phyloP scores from a whole-genome alignment of 2,329 filamentous ascomycete species.

The Coniosporium uncinatum region DNA sequence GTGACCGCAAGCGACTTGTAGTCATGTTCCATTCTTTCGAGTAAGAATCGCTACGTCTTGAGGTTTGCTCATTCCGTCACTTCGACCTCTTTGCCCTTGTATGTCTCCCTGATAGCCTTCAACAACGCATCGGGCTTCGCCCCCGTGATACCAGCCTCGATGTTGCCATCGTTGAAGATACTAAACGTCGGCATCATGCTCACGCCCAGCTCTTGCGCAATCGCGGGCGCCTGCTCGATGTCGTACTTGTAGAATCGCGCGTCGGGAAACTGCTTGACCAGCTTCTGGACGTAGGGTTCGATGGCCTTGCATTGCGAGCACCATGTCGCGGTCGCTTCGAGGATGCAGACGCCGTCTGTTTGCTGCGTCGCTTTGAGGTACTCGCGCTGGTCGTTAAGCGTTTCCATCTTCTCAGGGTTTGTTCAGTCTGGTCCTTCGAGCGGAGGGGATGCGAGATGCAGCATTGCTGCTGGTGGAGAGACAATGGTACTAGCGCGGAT shows the following conservation, averaged over 20 bases:
- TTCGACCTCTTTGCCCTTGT: too few relatives aligned
- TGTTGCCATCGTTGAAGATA: conserved; percentile 75
- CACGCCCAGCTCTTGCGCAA: conserved; percentile 73
- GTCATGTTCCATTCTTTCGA: too few relatives aligned
- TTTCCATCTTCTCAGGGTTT: too few relatives aligned
- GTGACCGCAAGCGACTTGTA: too few relatives aligned
- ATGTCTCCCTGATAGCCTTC: conserved; percentile 41
- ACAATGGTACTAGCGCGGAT: too few relatives aligned
- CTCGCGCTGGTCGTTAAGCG: too few relatives aligned
- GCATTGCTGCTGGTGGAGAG: too few relatives aligned
- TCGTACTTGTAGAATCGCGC: conserved; percentile 86
- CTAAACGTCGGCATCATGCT: conserved; percentile 93
- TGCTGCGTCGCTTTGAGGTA: too few relatives aligned
- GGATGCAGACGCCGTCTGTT: conserved; percentile 63
- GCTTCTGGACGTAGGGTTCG: conserved; percentile 67
- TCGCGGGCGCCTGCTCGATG: conserved; percentile 73
- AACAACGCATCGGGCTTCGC: conserved; percentile 70
- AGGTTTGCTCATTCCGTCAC: too few relatives aligned
- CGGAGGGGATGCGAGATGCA: too few relatives aligned
- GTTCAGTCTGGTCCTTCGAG: too few relatives aligned
- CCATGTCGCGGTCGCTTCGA: conserved; percentile 89
- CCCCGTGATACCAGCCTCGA: conserved; percentile 69
- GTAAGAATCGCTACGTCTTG: too few relatives aligned
- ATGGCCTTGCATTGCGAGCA: conserved; percentile 96
- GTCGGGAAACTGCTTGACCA: conserved; percentile 50